Percentiles rank a stretch among this genome's conserved stretches.
phyloP scores from a whole-genome alignment of 2,329 filamentous ascomycete species.

The Didymella exigua region DNA sequence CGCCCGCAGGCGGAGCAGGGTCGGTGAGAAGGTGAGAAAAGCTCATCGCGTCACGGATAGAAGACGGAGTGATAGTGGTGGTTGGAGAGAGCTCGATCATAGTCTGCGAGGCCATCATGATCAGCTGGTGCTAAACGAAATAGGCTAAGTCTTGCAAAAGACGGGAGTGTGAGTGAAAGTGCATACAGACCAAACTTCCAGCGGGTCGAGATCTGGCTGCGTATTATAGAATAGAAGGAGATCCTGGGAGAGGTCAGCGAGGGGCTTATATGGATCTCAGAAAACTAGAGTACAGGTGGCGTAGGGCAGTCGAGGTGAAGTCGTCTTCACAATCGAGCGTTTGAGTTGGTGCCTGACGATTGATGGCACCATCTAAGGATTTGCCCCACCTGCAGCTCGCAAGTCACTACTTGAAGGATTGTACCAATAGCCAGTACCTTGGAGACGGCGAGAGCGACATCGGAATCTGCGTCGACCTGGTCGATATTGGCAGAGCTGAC shows the following conservation, averaged over 20 bases:
- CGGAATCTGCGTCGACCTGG: background rate
- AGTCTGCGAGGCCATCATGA: conserved; percentile 3
- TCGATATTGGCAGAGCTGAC: background rate
- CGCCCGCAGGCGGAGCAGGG: background rate
- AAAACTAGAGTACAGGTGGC: background rate
- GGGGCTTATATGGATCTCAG: conserved; percentile 21
- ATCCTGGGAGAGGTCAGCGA: conserved; percentile 38
- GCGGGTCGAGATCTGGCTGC: background rate
- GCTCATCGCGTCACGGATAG: conserved; percentile 32
- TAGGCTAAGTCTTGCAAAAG: background rate
- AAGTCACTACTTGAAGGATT: background rate
- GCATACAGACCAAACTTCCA: background rate
- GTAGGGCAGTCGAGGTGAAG: conserved; percentile 24
- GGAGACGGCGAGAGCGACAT: background rate
- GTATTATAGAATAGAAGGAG: conserved; percentile 10
- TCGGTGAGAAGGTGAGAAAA: conserved; percentile 29
- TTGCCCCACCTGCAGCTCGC: conserved; percentile 3
- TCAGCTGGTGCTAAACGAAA: conserved; percentile 1
- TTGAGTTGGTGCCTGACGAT: conserved; percentile 25
- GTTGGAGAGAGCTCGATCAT: background rate
- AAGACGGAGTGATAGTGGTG: conserved; percentile 9
- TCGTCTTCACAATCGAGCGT: conserved; percentile 22
- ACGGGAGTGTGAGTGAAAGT: background rate
- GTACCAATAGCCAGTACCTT: background rate
- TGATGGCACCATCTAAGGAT: conserved; percentile 2